These are phyloP conservation scores for Zasmidium angulare DNA, from an alignment of 2,329 filamentous ascomycete species.

Conservation along the genomic window DNA sequence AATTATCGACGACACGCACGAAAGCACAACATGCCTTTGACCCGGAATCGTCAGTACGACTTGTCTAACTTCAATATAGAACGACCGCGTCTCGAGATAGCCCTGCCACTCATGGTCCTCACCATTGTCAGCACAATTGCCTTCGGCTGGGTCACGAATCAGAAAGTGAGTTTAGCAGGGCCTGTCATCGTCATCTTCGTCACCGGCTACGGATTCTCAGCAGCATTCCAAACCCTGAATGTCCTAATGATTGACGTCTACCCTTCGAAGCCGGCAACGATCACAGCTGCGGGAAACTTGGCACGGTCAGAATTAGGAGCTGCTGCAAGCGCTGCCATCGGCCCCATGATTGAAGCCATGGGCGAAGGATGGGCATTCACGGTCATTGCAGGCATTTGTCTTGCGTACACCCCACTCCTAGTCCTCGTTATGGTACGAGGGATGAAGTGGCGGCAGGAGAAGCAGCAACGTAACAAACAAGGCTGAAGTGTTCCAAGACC, in stretches of 20 bases:
- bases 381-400: not conserved
- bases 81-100: slow-evolving; percentile 40
- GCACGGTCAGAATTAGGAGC: slow-evolving; percentile 44
- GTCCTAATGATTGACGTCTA: slow-evolving; percentile 47
- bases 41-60: slow-evolving; percentile 56
- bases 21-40: slow-evolving; percentile 60
- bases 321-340: slow-evolving; percentile 38
- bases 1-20: slow-evolving; percentile 70
- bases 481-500: too few species aligned
- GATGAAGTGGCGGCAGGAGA: not conserved
- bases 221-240: slow-evolving; percentile 42
- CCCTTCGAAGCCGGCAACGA: slow-evolving; percentile 39
- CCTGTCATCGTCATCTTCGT: slow-evolving; percentile 48
- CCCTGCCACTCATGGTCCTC: slow-evolving; percentile 25
- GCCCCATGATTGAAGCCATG: slow-evolving; percentile 23
- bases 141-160: slow-evolving; percentile 44
- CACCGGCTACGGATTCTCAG: slow-evolving; percentile 28
- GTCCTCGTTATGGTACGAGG: not conserved
- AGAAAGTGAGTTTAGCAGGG: slow-evolving; percentile 37
- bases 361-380: slow-evolving; percentile 15
- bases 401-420: not conserved
- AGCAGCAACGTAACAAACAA: not conserved
- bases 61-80: slow-evolving; percentile 54
- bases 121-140: slow-evolving; percentile 26
- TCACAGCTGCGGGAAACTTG: slow-evolving; percentile 44